Evolutionary conservation across 306 rosid genomes (phyloP).

Genomic region (Begonia peltatifolia): DNA sequence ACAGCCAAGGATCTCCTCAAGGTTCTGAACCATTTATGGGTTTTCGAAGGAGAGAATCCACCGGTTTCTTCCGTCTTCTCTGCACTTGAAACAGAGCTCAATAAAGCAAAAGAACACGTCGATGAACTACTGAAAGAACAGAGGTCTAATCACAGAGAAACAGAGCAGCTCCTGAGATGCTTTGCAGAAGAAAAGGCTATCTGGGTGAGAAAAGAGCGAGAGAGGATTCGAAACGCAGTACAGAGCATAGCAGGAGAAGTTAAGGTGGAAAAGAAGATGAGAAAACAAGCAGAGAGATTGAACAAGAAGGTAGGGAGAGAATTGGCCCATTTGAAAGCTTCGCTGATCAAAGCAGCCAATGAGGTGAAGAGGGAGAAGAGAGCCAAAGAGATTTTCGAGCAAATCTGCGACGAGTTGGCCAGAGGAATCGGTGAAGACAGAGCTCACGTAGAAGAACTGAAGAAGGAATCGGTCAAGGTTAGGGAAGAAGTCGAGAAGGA

Average conservation of each 20-base stretch:
- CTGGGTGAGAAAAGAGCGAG: constrained; percentile 65
- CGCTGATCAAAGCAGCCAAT: constrained; percentile 33
- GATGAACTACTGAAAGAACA: constrained; percentile 44
- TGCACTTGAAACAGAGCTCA: constrained; percentile 62
- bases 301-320: constrained; percentile 71
- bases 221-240: constrained; percentile 40
- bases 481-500: constrained; percentile 76
- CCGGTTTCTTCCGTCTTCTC: constrained; percentile 35
- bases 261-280: constrained; percentile 63
- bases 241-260: constrained; percentile 44
- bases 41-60: constrained; percentile 35
- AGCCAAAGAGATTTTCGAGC: constrained; percentile 74
- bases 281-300: constrained; percentile 65
- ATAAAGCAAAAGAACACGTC: constrained; percentile 38
- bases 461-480: constrained; percentile 59
- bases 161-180: constrained; percentile 32
- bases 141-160: constrained; percentile 27
- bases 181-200: constrained; percentile 70
- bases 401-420: constrained; percentile 70
- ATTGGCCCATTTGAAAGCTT: constrained; percentile 44
- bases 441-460: constrained; percentile 67
- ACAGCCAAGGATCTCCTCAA: constrained; percentile 74
- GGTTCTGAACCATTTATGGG: constrained; percentile 46
- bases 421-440: constrained; percentile 73
- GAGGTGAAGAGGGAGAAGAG: constrained; percentile 75